A percentile compares a stretch with the other conserved stretches of the same genome.
Conservation (phyloP, 1,139 yeast genomes). For the Groenewaldozyma auringiensis region DNA sequence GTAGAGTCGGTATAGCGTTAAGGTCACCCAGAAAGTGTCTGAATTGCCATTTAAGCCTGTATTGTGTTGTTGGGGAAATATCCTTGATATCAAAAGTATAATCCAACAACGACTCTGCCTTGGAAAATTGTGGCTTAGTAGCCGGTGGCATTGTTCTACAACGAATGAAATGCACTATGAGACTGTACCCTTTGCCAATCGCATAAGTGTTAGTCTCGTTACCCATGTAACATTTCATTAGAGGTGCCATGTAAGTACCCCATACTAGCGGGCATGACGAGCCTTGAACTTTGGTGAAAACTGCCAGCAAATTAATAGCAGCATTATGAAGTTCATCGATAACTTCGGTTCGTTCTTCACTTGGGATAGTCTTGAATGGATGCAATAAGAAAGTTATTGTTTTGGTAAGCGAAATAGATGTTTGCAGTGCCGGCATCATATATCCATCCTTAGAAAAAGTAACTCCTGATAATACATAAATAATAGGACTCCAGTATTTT, state of each 20-base stretch:
- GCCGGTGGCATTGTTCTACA: too few relatives aligned
- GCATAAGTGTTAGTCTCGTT: too few relatives aligned
- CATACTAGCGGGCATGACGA: too few relatives aligned
- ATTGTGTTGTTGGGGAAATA: background rate
- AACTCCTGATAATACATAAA: conserved; percentile 14
- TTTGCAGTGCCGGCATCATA: background rate
- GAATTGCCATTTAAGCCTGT: too few relatives aligned
- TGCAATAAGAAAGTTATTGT: conserved; percentile 14
- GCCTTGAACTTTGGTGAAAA: background rate
- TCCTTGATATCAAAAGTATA: background rate
- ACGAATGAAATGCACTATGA: too few relatives aligned
- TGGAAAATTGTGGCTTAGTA: too few relatives aligned
- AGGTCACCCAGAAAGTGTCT: too few relatives aligned
- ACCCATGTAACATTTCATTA: background rate
- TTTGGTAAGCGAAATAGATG: conserved; percentile 5
- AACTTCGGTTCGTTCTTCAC: conserved; percentile 11
- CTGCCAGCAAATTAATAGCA: conserved; percentile 9
- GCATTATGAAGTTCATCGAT: conserved; percentile 9
- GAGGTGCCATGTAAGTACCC: too few relatives aligned
- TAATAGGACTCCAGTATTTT: conserved; percentile 16
- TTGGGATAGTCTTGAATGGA: conserved; percentile 14
- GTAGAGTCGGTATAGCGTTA: too few relatives aligned
- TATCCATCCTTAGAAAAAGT: conserved; percentile 7
- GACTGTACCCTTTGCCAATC: too few relatives aligned
- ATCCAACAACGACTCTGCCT: background rate